Percentiles rank a stretch among this genome's conserved stretches.
Conservation (phyloP, 495 filamentous ascomycete genomes). For the Penicillium taxi region DNA sequence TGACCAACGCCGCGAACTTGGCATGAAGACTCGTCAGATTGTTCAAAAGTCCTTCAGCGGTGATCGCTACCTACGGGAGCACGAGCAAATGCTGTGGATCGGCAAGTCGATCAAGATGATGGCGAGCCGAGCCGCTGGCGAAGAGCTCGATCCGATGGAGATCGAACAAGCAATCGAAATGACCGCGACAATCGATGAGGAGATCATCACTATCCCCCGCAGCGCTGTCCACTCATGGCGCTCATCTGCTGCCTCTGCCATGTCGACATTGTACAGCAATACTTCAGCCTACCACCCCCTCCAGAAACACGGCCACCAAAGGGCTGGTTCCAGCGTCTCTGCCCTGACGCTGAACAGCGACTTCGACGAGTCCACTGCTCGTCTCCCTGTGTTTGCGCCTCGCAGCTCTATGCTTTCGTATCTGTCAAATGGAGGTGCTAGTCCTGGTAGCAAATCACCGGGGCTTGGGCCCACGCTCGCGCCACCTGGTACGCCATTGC, state of each 20-base stretch:
- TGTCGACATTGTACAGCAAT: constrained; percentile 30
- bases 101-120: constrained; percentile 42
- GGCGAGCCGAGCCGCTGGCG: constrained; percentile 23
- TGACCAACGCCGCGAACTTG: constrained; percentile 48
- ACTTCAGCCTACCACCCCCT: constrained; percentile 20
- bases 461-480: constrained; percentile 7
- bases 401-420: constrained; percentile 14
- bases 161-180: constrained; percentile 23
- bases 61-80: constrained; percentile 57
- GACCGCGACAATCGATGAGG: constrained; percentile 24
- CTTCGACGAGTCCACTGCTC: constrained; percentile 27
- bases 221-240: constrained; percentile 34
- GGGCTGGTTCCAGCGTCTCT: constrained; percentile 23
- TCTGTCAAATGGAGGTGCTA: constrained; percentile 8
- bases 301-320: constrained; percentile 17
- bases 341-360: constrained; percentile 28
- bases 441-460: constrained; percentile 12
- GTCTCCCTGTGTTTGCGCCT: constrained; percentile 34
- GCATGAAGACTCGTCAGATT: constrained; percentile 52
- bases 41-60: constrained; percentile 55
- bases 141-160: constrained; percentile 20
- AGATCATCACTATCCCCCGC: constrained; percentile 34
- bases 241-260: constrained; percentile 29
- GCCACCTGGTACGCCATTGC: too few relatives aligned
- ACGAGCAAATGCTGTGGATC: constrained; percentile 65